phyloP scores from a whole-genome alignment of 2,329 filamentous ascomycete genomes.

The Colletotrichum sp. region DNA sequence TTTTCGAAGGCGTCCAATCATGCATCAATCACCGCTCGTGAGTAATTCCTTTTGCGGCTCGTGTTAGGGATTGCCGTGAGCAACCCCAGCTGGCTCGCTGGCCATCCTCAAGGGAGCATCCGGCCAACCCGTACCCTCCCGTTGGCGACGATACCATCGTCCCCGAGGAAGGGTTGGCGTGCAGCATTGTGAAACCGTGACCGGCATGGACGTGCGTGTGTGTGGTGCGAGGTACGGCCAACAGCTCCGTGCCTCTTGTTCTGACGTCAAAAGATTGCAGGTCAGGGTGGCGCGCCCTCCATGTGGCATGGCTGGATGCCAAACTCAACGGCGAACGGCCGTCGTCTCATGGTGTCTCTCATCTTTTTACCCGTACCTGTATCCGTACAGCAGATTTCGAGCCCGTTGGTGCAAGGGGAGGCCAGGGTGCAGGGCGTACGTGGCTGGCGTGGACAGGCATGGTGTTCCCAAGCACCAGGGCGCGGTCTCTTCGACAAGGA shows the following conservation, averaged over 20 bases:
- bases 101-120: background rate
- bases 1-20: background rate
- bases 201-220: background rate
- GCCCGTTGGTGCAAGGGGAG: constrained; percentile 11
- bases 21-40: background rate
- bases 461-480: constrained; percentile 11
- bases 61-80: background rate
- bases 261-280: constrained; percentile 2
- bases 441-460: constrained; percentile 16
- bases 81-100: background rate
- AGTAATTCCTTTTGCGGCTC: background rate
- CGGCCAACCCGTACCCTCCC: background rate
- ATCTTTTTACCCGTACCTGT: constrained; percentile 5
- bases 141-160: background rate
- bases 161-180: background rate
- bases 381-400: constrained; percentile 3
- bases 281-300: background rate
- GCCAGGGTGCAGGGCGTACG: constrained; percentile 13
- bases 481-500: constrained; percentile 12
- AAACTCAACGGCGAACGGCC: background rate
- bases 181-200: constrained; percentile 1
- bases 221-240: background rate
- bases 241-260: background rate
- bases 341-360: constrained; percentile 14
- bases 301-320: background rate